Base-by-base conservation (phyloP, 1,284 basidiomycete genomes). In the Moesziomyces globuligerus region DNA sequence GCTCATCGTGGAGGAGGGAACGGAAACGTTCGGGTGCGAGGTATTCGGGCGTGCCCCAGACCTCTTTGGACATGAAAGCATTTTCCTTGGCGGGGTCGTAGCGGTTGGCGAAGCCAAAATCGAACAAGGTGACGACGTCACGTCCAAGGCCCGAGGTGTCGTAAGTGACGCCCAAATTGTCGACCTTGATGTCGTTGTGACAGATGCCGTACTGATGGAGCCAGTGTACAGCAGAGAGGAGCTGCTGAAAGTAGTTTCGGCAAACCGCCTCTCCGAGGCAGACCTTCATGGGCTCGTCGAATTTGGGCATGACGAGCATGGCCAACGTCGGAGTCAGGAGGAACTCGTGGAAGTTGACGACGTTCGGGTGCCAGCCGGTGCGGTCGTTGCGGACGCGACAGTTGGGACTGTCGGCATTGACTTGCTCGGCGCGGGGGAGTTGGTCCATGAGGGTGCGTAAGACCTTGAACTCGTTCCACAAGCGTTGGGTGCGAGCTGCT, bases 391-490 rank as follows among this genome's bases (percentile, higher is more conserved):
- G 61, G 3, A 62, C 67, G 10, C 60, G 61, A 17, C 54, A 48
- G 11, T 56, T 57, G 37, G 67, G 67, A 18, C 67, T 70, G 56
- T 24, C 41, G n/a, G 60, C 38, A 13, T 60, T 51, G 44, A 56
- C 60, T 7, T 55, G 60, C 48, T 70, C 56, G 17, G 58, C 61
- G 10, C 62, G 46, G 39, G 61, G 55, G 7, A 62, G 53, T 36
- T 62, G 62, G 34, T 64, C 62, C 61, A 74, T 58, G 15, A 64
- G 17, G 28, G 59, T 55, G 20, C 58, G 62, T 28, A 78, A 36
- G n/a, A 74, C 48, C 24, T 77, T 79, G 65, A 69, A 79, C 44
- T 79, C 76, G 59, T 77, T 75, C 75, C 73, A 74, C 6, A 79
- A 68, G 21, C 67, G 58, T 21, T 72, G 57, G 4, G 67, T 74